Percentiles rank a stretch among this genome's conserved stretches.
Evolutionary conservation across 345 rosid species (phyloP).

Genomic region (thale cress (Arabidopsis thaliana)): DNA sequence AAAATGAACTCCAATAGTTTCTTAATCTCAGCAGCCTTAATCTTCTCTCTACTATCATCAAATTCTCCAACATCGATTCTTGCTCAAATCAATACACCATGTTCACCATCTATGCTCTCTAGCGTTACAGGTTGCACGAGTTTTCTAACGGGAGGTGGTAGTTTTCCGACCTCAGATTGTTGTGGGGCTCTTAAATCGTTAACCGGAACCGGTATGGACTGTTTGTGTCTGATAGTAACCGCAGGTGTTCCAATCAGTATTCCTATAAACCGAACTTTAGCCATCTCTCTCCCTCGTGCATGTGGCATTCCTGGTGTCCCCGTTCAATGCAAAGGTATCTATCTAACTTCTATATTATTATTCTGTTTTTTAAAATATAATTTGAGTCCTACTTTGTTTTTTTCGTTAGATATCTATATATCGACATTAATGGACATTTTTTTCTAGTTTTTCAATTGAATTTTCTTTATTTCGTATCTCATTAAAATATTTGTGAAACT

Average conservation of each 20-base stretch:
- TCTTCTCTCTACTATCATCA: constrained; percentile 16
- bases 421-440: background rate
- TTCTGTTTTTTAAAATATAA: background rate
- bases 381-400: background rate
- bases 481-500: constrained; percentile 26
- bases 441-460: background rate
- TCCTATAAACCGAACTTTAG: constrained; percentile 79
- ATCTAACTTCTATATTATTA: background rate
- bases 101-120: constrained; percentile 59
- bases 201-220: constrained; percentile 61
- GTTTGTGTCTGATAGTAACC: constrained; percentile 71
- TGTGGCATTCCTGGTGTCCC: constrained; percentile 82
- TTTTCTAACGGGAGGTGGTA: constrained; percentile 68
- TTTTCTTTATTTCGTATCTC: background rate
- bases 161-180: constrained; percentile 61
- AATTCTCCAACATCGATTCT: constrained; percentile 39
- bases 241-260: constrained; percentile 70
- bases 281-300: constrained; percentile 81
- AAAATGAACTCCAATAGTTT: constrained; percentile 4
- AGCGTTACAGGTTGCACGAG: constrained; percentile 72
- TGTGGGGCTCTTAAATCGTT: constrained; percentile 71
- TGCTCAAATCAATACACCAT: constrained; percentile 61
- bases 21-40: constrained; percentile 21
- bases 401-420: background rate
- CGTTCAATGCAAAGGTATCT: constrained; percentile 73